Evolutionary conservation across 768 basidiomycete genomes (phyloP).

Genomic region (Sutorius australiensis): DNA sequence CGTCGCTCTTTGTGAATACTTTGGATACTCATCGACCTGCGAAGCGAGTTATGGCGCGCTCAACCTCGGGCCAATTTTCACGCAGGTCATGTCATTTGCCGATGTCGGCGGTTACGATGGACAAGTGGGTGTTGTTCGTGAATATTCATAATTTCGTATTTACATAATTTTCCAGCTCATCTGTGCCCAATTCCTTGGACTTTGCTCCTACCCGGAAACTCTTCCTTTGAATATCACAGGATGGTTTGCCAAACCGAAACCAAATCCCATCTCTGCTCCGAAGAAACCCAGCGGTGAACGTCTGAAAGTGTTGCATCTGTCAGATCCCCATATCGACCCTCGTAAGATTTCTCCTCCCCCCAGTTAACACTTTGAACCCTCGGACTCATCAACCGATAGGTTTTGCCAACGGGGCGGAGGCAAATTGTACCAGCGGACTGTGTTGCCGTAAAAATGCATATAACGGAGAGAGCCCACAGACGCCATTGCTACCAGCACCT

Average conservation of each 20-base stretch:
- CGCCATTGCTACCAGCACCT: constrained; percentile 55
- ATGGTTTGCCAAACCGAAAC: constrained; percentile 80
- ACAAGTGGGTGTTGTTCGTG: constrained; percentile 40
- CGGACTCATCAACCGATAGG: constrained; percentile 37
- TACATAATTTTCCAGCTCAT: constrained; percentile 38
- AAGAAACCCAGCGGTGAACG: constrained; percentile 60
- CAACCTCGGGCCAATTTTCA: constrained; percentile 56
- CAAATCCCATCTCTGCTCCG: constrained; percentile 55
- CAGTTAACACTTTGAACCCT: not conserved
- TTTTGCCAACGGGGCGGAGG: constrained; percentile 66
- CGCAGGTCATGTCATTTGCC: constrained; percentile 69
- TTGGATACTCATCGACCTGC: constrained; percentile 52
- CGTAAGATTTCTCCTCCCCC: constrained; percentile 35
- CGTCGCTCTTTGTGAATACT: constrained; percentile 56
- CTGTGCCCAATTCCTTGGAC: constrained; percentile 54
- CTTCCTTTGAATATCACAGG: constrained; percentile 56
- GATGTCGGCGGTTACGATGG: constrained; percentile 73
- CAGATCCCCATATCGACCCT: constrained; percentile 74
- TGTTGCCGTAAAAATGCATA: constrained; percentile 61
- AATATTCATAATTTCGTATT: not conserved
- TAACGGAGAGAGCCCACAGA: constrained; percentile 49
- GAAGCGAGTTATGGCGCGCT: constrained; percentile 43
- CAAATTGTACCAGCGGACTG: constrained; percentile 61
- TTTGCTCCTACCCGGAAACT: constrained; percentile 57
- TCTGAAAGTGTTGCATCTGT: constrained; percentile 72